Percentiles rank a stretch among this genome's conserved stretches.
These are phyloP conservation scores for Coemansia sp. DNA, from an alignment of 192 early-diverging fungal genomes.

Conservation along the genomic window DNA sequence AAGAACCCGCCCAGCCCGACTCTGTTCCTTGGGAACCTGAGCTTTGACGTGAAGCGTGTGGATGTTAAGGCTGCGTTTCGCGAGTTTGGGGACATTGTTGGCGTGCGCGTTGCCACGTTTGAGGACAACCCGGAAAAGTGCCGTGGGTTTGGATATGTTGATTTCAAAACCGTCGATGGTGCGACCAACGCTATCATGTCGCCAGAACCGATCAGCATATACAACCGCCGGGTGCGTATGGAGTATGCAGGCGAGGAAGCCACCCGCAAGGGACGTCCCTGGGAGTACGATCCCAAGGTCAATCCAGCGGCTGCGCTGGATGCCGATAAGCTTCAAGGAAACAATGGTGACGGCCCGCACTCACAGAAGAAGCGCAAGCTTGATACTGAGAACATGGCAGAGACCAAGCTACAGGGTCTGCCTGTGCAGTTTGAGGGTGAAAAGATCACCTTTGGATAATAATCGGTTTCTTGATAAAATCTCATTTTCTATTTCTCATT, in stretches of 20 bases:
- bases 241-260: constrained; percentile 71
- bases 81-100: constrained; percentile 62
- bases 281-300: constrained; percentile 54
- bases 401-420: constrained; percentile 49
- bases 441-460: constrained; percentile 66
- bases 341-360: constrained; percentile 26
- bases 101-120: constrained; percentile 71
- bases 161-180: constrained; percentile 62
- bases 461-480: background rate
- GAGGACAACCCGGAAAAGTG: constrained; percentile 72
- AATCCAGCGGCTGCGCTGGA: constrained; percentile 20
- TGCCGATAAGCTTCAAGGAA: constrained; percentile 17
- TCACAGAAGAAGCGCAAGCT: constrained; percentile 31
- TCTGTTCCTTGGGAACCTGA: constrained; percentile 69
- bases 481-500: background rate
- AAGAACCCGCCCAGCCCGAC: constrained; percentile 64
- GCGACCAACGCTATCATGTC: constrained; percentile 65
- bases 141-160: constrained; percentile 76
- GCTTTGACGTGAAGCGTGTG: constrained; percentile 58
- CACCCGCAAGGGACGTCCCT: constrained; percentile 64
- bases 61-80: constrained; percentile 60
- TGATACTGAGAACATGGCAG: constrained; percentile 49
- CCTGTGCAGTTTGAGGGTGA: constrained; percentile 65
- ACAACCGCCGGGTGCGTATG: constrained; percentile 60
- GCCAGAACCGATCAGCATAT: constrained; percentile 57